Conservation (phyloP, 768 basidiomycete genomes). For the Suillus discolor region DNA sequence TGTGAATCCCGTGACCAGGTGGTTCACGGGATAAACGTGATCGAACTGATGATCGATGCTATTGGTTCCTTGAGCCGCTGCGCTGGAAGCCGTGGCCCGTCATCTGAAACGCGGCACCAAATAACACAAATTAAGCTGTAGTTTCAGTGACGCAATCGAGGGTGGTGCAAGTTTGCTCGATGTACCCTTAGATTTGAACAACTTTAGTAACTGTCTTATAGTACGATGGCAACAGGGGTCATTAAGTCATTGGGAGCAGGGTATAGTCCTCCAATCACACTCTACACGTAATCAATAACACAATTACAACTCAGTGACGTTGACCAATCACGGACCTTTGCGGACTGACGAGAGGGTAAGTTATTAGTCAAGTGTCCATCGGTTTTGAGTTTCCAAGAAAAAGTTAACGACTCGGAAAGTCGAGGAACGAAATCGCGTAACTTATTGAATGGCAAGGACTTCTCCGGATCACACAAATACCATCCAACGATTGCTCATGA, state of each 20-base stretch:
- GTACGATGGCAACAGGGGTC: neutral
- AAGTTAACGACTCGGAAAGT: neutral
- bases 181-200: neutral
- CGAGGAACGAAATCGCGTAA: neutral
- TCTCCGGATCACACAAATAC: neutral
- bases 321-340: neutral
- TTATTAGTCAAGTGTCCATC: neutral
- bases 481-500: neutral
- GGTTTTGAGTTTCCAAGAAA: neutral
- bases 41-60: neutral
- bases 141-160: neutral
- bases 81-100: neutral
- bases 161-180: neutral
- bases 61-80: neutral
- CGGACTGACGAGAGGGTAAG: neutral
- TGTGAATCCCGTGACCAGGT: neutral
- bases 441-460: neutral
- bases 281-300: neutral
- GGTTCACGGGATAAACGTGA: neutral
- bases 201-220: neutral
- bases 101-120: neutral
- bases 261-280: neutral
- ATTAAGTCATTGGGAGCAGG: neutral
- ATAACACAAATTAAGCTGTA: neutral
- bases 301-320: neutral